Percentiles rank a stretch among this genome's conserved stretches.
phyloP scores from a whole-genome alignment of 148 eudicot genomes.

The Rhododendron molle region DNA sequence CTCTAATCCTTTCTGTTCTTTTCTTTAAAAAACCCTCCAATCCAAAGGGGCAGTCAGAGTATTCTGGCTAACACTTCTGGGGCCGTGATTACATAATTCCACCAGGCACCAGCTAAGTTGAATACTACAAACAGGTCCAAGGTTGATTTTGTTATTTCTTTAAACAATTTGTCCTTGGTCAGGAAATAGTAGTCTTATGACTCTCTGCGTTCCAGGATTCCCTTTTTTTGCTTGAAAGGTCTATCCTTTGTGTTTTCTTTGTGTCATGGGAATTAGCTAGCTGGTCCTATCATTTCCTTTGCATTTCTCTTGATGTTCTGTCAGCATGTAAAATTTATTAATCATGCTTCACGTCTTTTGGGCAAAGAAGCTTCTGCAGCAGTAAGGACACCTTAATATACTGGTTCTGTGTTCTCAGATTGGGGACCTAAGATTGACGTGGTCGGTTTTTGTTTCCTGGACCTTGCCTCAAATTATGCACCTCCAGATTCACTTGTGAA shows the following conservation, averaged over 20 bases:
- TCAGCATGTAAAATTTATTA: not conserved
- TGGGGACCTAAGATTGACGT: constrained; percentile 96
- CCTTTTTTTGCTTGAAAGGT: not conserved
- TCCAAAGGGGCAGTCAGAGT: not conserved
- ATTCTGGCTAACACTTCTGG: not conserved
- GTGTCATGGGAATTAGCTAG: not conserved
- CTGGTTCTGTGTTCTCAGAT: constrained; percentile 36
- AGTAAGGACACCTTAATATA: not conserved
- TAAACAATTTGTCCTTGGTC: not conserved
- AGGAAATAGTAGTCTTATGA: not conserved
- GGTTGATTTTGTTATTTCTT: not conserved
- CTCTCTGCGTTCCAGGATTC: not conserved
- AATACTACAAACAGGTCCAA: not conserved
- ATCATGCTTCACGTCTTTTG: not conserved
- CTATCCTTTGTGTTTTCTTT: not conserved
- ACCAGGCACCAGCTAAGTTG: not conserved
- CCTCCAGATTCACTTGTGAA: constrained; percentile 73
- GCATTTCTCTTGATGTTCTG: constrained; percentile 1
- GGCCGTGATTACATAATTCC: not conserved
- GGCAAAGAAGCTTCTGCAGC: not conserved
- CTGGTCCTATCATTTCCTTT: not conserved
- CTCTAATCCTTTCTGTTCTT: not conserved
- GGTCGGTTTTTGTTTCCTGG: constrained; percentile 93
- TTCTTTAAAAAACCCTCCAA: not conserved
- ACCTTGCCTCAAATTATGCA: constrained; percentile 70